Evolutionary conservation across 768 basidiomycete species (phyloP).

Genomic region (Lactarius pseudohatsudake): DNA sequence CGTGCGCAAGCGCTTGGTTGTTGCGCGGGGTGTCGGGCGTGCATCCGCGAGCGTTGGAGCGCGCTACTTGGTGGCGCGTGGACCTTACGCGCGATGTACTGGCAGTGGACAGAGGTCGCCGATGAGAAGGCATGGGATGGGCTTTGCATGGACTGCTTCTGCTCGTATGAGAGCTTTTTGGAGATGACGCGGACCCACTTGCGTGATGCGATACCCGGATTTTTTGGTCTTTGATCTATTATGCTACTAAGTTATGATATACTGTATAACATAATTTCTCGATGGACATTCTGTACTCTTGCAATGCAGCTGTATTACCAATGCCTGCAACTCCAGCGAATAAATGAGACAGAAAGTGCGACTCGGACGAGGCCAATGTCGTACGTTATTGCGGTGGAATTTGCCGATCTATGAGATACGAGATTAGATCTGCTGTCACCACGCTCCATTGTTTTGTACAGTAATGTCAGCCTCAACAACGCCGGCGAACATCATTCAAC

Average conservation of each 20-base stretch:
- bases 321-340: not conserved
- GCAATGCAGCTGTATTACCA: not conserved
- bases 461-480: constrained; percentile 26
- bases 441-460: not conserved
- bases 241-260: not conserved
- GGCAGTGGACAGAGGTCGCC: not conserved
- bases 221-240: constrained; percentile 7
- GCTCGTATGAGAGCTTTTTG: constrained; percentile 8
- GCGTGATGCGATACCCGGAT: constrained; percentile 10
- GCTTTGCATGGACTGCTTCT: constrained; percentile 9
- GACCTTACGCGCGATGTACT: constrained; percentile 9
- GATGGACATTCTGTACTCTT: not conserved
- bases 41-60: not conserved
- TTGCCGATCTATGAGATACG: constrained; percentile 1
- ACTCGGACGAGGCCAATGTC: too few species aligned
- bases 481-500: constrained; percentile 33
- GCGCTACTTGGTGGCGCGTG: constrained; percentile 2
- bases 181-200: constrained; percentile 5
- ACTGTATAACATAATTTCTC: not conserved
- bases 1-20: constrained; percentile 6
- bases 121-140: constrained; percentile 6
- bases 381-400: not conserved
- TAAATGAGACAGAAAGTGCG: too few species aligned
- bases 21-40: not conserved
- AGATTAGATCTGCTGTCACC: constrained; percentile 14